Evolutionary conservation across 75 land plant species (phyloP), one percentile per base, ranked within the genome.

Genomic region (Selaginella tamariscina): DNA sequence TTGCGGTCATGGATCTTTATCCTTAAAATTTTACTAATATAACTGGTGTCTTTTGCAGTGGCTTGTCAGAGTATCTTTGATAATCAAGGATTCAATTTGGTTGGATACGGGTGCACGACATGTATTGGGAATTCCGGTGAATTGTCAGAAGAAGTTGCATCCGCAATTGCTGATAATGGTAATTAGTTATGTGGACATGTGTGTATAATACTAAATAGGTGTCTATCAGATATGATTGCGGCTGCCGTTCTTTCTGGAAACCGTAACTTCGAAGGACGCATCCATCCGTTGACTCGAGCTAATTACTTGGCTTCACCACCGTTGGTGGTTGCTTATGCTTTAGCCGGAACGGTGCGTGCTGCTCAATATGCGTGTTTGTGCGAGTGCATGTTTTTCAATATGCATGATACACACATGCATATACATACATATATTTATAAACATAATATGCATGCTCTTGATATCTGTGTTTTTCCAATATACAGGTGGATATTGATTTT

Each of bases 71-170:
- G 73, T 91, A 88, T 65, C 32, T 91, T n/a, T 32, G 82, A 91
- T 55, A 49, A 80, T 32, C 96, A 83, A 65, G 96, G 96, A 9
- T 91, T 91, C 67, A 68, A 82, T 59, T 80, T 91, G 71, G 96
- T 91, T 77, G 96, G 92, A 22, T 91, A 91, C 83, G 96, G 96
- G 5, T 91, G 96, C 71, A 91, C 96, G 9, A 91, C 96, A 9
- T 91, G 96, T 56, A 91, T 91, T 76, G 96, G 96, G 18, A 91
- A 91, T 68, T 91, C 96, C 31, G 96, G 96, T 31, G 96, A 91
- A 24, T 74, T 91, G 33, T 80, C 87, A 70, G 96, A 88, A 70
- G 73, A 85, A 28, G 96, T 91, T 70, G 78, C 86, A 56, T 27
- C 84, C 56, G 85, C 96, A 29, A 88, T 91, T 69, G 21, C 86